Percentiles rank a stretch among this genome's conserved stretches.
Conservation (phyloP, 768 basidiomycete species). For the Lactarius tabidus region DNA sequence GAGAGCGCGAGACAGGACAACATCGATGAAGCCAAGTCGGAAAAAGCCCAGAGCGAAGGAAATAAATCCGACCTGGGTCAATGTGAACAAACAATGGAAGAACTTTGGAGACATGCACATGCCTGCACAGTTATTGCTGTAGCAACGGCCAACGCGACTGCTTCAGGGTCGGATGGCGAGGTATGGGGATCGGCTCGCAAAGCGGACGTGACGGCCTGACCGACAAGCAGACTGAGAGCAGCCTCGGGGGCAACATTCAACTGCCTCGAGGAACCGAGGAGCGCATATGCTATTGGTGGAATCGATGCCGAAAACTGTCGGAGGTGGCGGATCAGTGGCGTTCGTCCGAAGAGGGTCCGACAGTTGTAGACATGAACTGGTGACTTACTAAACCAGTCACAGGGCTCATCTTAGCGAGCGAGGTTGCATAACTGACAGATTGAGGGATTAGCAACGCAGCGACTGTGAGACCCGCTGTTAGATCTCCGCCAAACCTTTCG, state of each 20-base stretch:
- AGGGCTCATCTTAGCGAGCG: conserved; percentile 80
- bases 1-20: conserved; percentile 84
- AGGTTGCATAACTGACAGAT: conserved; percentile 88
- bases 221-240: conserved; percentile 78
- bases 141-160: conserved; percentile 61
- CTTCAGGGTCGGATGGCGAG: conserved; percentile 41
- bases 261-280: conserved; percentile 82
- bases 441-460: conserved; percentile 82
- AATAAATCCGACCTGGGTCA: conserved; percentile 68
- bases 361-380: background rate
- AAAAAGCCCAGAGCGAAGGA: conserved; percentile 84
- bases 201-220: conserved; percentile 76
- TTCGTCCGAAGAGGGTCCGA: background rate
- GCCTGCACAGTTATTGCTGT: conserved; percentile 86
- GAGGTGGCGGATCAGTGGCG: background rate
- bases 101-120: conserved; percentile 17
- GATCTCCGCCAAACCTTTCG: conserved; percentile 57
- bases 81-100: background rate
- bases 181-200: conserved; percentile 37
- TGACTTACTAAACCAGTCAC: conserved; percentile 73
- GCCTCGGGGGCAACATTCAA: conserved; percentile 88
- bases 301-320: conserved; percentile 77
- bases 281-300: conserved; percentile 82
- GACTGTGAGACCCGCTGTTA: conserved; percentile 84
- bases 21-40: conserved; percentile 88